Evolutionary conservation across 148 eudicot genomes (phyloP).

Genomic region (Silene latifolia): DNA sequence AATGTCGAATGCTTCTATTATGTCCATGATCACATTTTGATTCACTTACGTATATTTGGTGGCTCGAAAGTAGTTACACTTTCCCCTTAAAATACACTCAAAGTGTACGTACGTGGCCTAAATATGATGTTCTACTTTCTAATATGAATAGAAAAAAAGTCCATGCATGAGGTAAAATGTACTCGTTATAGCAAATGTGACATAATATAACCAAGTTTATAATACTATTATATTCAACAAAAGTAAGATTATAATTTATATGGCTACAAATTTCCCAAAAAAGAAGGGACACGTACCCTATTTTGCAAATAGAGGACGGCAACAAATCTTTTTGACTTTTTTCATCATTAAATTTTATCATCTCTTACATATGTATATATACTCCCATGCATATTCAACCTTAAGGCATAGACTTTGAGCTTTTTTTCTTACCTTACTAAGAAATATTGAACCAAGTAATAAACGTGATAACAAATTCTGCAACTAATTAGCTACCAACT

Average conservation of each 20-base stretch:
- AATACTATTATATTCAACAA: not conserved
- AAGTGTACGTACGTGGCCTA: slow-evolving; percentile 18
- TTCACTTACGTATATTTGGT: slow-evolving; percentile 4
- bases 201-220: slow-evolving; percentile 5
- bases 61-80: slow-evolving; percentile 5
- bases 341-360: not conserved
- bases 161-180: not conserved
- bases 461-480: not conserved
- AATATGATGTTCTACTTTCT: not conserved
- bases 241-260: not conserved
- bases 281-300: slow-evolving; percentile 62
- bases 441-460: slow-evolving; percentile 1
- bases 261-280: slow-evolving; percentile 26
- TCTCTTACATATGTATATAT: not conserved
- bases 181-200: slow-evolving; percentile 19
- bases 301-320: slow-evolving; percentile 66
- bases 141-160: slow-evolving; percentile 13
- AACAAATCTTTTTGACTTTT: slow-evolving; percentile 69
- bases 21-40: not conserved
- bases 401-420: slow-evolving; percentile 5
- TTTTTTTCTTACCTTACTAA: slow-evolving; percentile 6
- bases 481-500: not conserved
- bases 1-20: not conserved
- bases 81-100: slow-evolving; percentile 7
- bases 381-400: slow-evolving; percentile 14